Evolutionary conservation across 164 flowering plant species (phyloP), one percentile per base, ranked within the genome.

Genomic region (Nelumbo lutea): DNA sequence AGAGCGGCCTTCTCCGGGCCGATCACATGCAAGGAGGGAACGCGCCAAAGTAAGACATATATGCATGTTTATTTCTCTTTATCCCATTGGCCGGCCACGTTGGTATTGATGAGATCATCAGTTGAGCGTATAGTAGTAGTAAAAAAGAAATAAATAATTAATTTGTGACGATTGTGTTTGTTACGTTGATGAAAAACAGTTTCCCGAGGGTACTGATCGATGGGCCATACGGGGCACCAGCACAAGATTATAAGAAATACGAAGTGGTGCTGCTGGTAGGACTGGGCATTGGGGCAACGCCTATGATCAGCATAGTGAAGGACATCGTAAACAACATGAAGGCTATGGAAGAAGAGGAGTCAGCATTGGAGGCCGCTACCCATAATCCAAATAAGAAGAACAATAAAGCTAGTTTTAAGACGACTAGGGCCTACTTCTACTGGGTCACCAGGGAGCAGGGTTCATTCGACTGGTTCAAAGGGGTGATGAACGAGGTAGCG

Each of bases 221-320:
- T 69, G 98, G 98, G 2, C 93, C 98, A 9, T 90, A 85, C 55
- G 98, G 98, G 51, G 96, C 98, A 11, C 98, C 98, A 45, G 93
- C 98, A 5, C 98, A 93, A 73, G 96, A 90, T 78, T 93, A 93
- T 88, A 90, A 88, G 82, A 78, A 87, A 70, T 93, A 93, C 73
- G 90, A 90, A 0, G 93, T 93, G 72, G 89, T 93, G 13, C 66
- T 93, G 45, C 80, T 93, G 71, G 96, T 93, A 59, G 98, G 98
- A 44, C 80, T 90, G 1, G 98, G 98, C 3, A 90, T 90, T 1
- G 98, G 98, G 0, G 98, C 96, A 2, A 93, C 98, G 0, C 98
- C 98, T 0, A 87, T 90, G 93, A 83, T 93, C 61, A 93, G 98
- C 78, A 88, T 93, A 2, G 82, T 93, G 0, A 93, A 90, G 73